Evolutionary conservation across 805 yeast genomes (phyloP).

Genomic region (Saccharomycopsis amapae): DNA sequence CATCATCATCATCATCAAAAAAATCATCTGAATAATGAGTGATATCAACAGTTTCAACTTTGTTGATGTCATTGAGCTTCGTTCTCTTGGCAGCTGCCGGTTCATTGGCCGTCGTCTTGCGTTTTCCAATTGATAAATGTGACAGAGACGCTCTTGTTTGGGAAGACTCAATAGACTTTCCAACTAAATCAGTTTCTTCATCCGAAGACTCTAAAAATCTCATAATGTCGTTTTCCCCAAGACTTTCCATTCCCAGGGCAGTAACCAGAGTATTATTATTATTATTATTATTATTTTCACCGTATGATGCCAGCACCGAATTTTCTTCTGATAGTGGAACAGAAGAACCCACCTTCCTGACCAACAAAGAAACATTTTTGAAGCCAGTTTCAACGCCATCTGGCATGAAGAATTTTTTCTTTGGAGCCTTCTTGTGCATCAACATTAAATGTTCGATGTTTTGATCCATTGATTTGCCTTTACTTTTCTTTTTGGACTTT

Average conservation of each 20-base stretch:
- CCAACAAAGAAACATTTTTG: slow-evolving; percentile 42
- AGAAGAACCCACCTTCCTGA: slow-evolving; percentile 27
- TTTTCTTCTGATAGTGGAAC: neutral
- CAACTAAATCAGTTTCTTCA: neutral
- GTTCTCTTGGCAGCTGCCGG: no score
- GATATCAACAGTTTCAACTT: neutral
- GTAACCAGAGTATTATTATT: no score
- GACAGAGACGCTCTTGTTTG: neutral
- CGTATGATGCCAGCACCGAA: neutral
- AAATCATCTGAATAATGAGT: neutral
- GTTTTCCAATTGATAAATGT: no score
- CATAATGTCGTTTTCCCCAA: neutral
- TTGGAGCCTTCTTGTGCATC: slow-evolving; percentile 3
- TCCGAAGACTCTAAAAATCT: neutral
- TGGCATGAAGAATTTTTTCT: slow-evolving; percentile 62
- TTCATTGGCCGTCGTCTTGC: no score
- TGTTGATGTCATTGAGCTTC: no score
- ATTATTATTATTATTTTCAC: no score
- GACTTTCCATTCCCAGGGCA: neutral
- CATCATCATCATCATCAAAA: neutral
- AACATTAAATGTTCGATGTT: slow-evolving; percentile 10
- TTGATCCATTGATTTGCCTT: slow-evolving; percentile 21
- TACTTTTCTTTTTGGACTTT: slow-evolving; percentile 18
- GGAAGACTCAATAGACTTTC: neutral
- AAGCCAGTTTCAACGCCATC: slow-evolving; percentile 64